A percentile compares a stretch with the other conserved stretches of the same genome.
phyloP scores from a whole-genome alignment of 331 rosid species.

The Acacia concinna region DNA sequence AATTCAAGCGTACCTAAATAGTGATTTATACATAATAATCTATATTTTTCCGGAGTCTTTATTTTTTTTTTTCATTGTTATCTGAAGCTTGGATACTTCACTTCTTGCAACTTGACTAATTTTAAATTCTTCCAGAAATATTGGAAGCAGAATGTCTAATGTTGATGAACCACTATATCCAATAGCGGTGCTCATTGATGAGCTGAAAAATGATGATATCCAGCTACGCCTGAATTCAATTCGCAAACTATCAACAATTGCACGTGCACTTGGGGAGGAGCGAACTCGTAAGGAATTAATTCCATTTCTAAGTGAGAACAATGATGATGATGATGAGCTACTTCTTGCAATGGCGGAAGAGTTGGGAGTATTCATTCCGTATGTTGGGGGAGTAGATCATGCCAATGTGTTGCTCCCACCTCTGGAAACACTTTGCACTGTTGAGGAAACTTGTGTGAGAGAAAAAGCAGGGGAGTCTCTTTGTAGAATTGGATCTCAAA shows the following conservation, averaged over 20 bases:
- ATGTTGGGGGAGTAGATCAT: constrained; percentile 96
- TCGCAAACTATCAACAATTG: constrained; percentile 90
- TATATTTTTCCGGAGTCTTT: not conserved
- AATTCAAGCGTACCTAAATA: not conserved
- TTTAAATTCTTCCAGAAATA: constrained; percentile 38
- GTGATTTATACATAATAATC: not conserved
- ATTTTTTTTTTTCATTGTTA: constrained; percentile 14
- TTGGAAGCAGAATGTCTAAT: constrained; percentile 50
- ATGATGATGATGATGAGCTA: constrained; percentile 94
- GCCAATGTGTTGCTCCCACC: constrained; percentile 88
- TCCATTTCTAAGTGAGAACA: constrained; percentile 88
- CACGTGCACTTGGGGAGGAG: constrained; percentile 98
- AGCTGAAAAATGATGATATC: constrained; percentile 93
- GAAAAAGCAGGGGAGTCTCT: constrained; percentile 92
- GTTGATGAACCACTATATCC: constrained; percentile 95
- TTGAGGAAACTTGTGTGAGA: constrained; percentile 96
- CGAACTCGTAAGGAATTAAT: constrained; percentile 87
- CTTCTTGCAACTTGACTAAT: constrained; percentile 21
- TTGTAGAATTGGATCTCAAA: constrained; percentile 91
- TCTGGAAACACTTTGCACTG: constrained; percentile 84
- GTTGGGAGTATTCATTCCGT: constrained; percentile 91
- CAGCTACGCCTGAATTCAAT: constrained; percentile 90
- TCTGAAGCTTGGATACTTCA: not conserved
- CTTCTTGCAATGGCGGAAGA: constrained; percentile 99
- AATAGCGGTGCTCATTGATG: constrained; percentile 92